These are phyloP conservation scores for Nakaseomyces nivariensis DNA, from an alignment of 1,139 yeast genomes.

Conservation along the genomic window DNA sequence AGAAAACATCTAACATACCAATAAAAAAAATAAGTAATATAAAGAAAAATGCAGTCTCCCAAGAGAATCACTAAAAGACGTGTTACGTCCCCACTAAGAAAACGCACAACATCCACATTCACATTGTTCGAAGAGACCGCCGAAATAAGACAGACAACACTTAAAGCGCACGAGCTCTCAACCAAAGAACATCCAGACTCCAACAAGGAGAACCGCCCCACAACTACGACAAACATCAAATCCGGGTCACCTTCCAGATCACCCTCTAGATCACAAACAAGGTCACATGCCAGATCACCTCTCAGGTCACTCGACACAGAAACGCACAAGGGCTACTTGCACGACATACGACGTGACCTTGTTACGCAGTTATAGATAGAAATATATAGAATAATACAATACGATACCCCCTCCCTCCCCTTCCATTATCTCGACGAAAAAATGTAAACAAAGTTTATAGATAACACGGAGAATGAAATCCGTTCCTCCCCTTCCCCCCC, in stretches of 20 bases:
- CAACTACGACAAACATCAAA: background rate
- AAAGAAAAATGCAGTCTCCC: background rate
- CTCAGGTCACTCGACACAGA: background rate
- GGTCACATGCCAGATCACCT: background rate
- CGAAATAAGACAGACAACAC: background rate
- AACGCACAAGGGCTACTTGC: conserved; percentile 1
- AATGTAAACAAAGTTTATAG: background rate
- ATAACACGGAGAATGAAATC: background rate
- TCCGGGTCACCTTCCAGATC: too few species aligned
- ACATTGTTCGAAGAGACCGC: background rate
- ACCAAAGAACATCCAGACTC: background rate
- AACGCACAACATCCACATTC: background rate
- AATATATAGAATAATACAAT: background rate
- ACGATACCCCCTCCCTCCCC: background rate
- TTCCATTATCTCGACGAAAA: background rate
- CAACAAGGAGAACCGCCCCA: background rate
- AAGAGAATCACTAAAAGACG: background rate
- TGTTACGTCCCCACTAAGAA: background rate
- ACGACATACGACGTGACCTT: conserved; percentile 2
- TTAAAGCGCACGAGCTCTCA: background rate
- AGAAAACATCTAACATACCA: too few species aligned
- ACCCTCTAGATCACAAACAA: too few species aligned
- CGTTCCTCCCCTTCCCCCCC: background rate
- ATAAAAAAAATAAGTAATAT: background rate
- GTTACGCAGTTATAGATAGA: background rate